A percentile compares a stretch with the other conserved stretches of the same genome.
Conservation (phyloP, 768 basidiomycete genomes). For the Boletus fagicola region DNA sequence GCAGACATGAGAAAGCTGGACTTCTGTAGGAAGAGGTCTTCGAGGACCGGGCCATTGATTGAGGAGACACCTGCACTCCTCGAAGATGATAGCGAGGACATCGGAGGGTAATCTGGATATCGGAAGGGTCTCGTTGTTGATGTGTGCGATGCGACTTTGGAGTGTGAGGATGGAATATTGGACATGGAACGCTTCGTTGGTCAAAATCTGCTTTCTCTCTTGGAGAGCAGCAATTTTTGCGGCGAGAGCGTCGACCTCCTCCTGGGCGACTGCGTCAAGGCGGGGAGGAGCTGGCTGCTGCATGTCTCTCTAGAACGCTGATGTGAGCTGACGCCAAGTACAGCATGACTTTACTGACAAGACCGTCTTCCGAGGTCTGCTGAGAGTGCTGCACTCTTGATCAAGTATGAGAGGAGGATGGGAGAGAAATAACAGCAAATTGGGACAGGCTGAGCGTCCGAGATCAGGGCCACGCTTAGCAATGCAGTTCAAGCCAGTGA, state of each 20-base stretch:
- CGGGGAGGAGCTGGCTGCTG: slow-evolving; percentile 12
- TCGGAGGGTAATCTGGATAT: slow-evolving; percentile 32
- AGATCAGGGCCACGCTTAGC: background rate
- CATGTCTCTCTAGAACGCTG: slow-evolving; percentile 22
- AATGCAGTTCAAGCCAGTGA: background rate
- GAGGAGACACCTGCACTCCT: slow-evolving; percentile 31
- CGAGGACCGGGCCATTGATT: slow-evolving; percentile 26
- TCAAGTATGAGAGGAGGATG: background rate
- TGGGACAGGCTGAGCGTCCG: background rate
- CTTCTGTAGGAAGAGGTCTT: slow-evolving; percentile 33
- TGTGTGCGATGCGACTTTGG: slow-evolving; percentile 34
- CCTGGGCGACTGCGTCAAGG: slow-evolving; percentile 25
- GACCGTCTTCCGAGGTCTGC: slow-evolving; percentile 21
- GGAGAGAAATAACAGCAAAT: background rate
- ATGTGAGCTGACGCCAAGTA: slow-evolving; percentile 20
- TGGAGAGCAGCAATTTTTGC: slow-evolving; percentile 22
- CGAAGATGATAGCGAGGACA: slow-evolving; percentile 35
- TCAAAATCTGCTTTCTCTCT: slow-evolving; percentile 20
- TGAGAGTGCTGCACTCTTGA: background rate
- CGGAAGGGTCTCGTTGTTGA: slow-evolving; percentile 31
- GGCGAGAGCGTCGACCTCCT: slow-evolving; percentile 26
- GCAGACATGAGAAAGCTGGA: slow-evolving; percentile 38
- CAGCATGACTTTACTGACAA: slow-evolving; percentile 23
- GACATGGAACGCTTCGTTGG: slow-evolving; percentile 26
- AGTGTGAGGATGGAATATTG: slow-evolving; percentile 29